These are phyloP conservation scores for Komagataella populi DNA, from an alignment of 805 yeast species.

Conservation along the genomic window DNA sequence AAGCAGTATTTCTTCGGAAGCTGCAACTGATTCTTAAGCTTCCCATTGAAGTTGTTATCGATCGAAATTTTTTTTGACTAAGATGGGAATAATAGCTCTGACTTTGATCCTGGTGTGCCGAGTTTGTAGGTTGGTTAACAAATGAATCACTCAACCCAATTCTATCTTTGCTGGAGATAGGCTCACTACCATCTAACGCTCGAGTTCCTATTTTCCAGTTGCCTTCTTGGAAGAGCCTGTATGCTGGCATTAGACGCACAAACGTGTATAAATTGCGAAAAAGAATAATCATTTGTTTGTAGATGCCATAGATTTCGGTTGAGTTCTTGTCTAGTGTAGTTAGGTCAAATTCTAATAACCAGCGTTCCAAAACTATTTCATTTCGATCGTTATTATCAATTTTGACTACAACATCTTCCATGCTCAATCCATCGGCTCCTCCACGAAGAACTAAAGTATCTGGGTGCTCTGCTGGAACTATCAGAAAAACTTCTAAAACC, in stretches of 20 bases:
- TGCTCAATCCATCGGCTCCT: neutral
- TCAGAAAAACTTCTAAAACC: conserved; percentile 60
- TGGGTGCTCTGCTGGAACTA: neutral
- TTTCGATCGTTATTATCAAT: neutral
- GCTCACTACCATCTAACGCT: conserved; percentile 61
- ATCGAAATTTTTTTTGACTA: conserved; percentile 48
- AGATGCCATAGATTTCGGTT: conserved; percentile 51
- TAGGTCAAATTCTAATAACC: conserved; percentile 76
- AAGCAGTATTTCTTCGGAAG: conserved; percentile 44
- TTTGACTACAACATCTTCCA: neutral
- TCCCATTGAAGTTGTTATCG: conserved; percentile 69
- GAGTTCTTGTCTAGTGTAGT: conserved; percentile 20
- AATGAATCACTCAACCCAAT: conserved; percentile 58
- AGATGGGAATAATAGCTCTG: conserved; percentile 27
- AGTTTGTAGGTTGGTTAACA: conserved; percentile 6
- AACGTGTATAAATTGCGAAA: conserved; percentile 64
- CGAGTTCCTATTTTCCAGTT: conserved; percentile 40
- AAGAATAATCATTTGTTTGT: conserved; percentile 60
- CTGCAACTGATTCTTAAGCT: conserved; percentile 51
- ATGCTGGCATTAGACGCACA: conserved; percentile 58
- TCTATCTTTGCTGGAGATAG: conserved; percentile 72
- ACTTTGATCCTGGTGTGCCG: conserved; percentile 7
- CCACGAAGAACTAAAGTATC: conserved; percentile 12
- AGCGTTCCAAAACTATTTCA: conserved; percentile 88
- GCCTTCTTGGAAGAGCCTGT: conserved; percentile 25